These are phyloP conservation scores for Solanum dulcamara DNA, from an alignment of 257 asterid species.

Conservation along the genomic window DNA sequence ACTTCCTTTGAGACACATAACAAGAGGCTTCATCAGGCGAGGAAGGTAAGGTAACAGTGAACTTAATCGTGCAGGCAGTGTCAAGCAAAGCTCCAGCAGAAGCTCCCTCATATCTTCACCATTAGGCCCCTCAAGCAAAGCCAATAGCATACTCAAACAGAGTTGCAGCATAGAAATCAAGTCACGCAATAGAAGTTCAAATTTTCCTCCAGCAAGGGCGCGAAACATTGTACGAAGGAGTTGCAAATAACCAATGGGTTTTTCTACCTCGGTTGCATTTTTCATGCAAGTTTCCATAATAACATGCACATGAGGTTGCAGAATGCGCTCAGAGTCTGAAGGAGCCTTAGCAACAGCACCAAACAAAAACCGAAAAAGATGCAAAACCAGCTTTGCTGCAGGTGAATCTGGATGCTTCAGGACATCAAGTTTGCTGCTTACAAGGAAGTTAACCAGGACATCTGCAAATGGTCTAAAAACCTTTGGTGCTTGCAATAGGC, in stretches of 20 bases:
- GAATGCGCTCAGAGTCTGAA: constrained; percentile 91
- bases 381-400: constrained; percentile 96
- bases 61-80: constrained; percentile 91
- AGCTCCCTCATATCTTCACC: constrained; percentile 91
- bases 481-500: constrained; percentile 89
- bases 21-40: constrained; percentile 96
- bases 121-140: constrained; percentile 96
- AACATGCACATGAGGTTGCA: constrained; percentile 89
- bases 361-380: constrained; percentile 86
- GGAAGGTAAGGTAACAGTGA: constrained; percentile 90
- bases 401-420: constrained; percentile 98
- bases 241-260: constrained; percentile 87
- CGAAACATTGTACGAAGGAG: constrained; percentile 96
- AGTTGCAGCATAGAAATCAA: constrained; percentile 80
- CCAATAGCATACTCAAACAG: constrained; percentile 79
- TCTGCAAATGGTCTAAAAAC: constrained; percentile 97
- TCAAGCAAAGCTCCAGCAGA: constrained; percentile 76
- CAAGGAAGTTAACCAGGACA: constrained; percentile 93
- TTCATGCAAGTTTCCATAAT: constrained; percentile 98
- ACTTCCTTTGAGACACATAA: constrained; percentile 93
- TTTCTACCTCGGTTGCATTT: constrained; percentile 81
- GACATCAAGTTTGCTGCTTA: constrained; percentile 88
- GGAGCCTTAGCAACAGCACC: constrained; percentile 93
- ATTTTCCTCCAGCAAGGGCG: constrained; percentile 95
- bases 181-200: constrained; percentile 86